Evolutionary conservation across 2,329 filamentous ascomycete species (phyloP), one percentile per base, ranked within the genome.

Genomic region (Aureobasidium pullulans): DNA sequence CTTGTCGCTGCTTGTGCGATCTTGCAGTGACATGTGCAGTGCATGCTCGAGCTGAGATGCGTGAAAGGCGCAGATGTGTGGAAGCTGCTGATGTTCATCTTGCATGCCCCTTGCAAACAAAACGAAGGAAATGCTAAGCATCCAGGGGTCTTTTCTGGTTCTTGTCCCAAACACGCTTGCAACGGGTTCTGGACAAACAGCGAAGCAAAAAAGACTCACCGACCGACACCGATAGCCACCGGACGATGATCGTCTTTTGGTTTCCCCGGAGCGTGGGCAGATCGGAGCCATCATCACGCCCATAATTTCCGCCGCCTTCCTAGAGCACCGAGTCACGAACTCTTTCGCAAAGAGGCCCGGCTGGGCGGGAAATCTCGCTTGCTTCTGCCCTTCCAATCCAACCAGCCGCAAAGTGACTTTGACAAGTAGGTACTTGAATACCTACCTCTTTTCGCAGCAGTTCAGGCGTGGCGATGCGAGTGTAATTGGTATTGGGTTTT

Each of bases 161-260:
- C 47, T 49, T 34, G 32, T 52, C 19, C 48, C 48, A 52, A 52
- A 52, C 48, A 39, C 48, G 48, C 48, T 52, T 52, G 48, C 36
- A 40, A 31, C 48, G 19, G 34, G 40, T 52, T 52, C 23, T 23
- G 23, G 23, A 23, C 23, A 29, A n/a, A 40, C 37, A 40, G 37
- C 23, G 23, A 23, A 23, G 23, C 23, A 23, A 23, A 23, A 23
- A 13, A 40, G 37, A 40, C 34, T 28, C 48, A n/a, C 15, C 46
- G 16, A 48, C 31, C 46, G 31, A 23, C 23, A 23, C 3, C 23
- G 23, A 23, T 23, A 36, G 15, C 44, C 23, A 32, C 32, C 29
- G 32, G 23, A n/a, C 11, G 36, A 15, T 34, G 48, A 52, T 52
- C 48, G 23, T 52, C 29, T 49, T 49, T 49, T 49, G 47, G 13